Percentiles rank a stretch among this genome's conserved stretches.
These are phyloP conservation scores for Terana coerulea DNA, from an alignment of 768 basidiomycete species.

Conservation along the genomic window DNA sequence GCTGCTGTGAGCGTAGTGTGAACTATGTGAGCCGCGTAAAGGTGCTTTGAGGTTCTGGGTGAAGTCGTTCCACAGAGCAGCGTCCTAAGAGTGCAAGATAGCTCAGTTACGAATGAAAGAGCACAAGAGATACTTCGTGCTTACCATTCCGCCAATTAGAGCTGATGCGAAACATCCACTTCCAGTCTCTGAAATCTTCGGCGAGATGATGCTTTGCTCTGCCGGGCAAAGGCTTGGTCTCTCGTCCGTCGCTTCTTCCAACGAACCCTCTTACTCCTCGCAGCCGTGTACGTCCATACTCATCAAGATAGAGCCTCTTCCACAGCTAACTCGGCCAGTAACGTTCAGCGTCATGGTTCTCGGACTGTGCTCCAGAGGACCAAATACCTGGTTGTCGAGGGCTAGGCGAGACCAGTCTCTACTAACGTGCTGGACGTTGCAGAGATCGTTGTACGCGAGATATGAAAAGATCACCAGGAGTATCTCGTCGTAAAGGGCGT, in stretches of 20 bases:
- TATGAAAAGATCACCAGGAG: constrained; percentile 70
- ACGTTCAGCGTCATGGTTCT: constrained; percentile 14
- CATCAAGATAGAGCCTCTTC: constrained; percentile 59
- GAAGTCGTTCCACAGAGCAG: constrained; percentile 40
- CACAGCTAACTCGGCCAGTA: constrained; percentile 45
- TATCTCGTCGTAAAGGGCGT: constrained; percentile 70
- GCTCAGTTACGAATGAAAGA: neutral
- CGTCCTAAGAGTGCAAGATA: constrained; percentile 46
- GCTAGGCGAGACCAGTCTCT: constrained; percentile 66
- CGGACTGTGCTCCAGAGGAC: constrained; percentile 13
- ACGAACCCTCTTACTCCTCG: constrained; percentile 65
- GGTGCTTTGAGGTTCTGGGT: neutral
- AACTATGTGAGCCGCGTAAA: neutral
- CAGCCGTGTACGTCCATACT: constrained; percentile 65
- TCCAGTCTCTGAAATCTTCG: constrained; percentile 59
- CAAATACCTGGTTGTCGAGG: constrained; percentile 59
- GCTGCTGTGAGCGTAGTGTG: constrained; percentile 16
- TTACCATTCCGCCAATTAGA: constrained; percentile 79
- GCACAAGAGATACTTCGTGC: too few relatives aligned
- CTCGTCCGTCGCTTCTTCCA: constrained; percentile 50
- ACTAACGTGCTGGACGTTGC: constrained; percentile 56
- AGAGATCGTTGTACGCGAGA: constrained; percentile 65
- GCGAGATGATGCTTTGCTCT: constrained; percentile 35
- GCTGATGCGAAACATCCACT: constrained; percentile 84
- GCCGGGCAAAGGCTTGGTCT: constrained; percentile 56